Percentiles rank a stretch among this genome's conserved stretches.
Conservation (phyloP, 805 yeast genomes). For the Myxozyma sirexii region DNA sequence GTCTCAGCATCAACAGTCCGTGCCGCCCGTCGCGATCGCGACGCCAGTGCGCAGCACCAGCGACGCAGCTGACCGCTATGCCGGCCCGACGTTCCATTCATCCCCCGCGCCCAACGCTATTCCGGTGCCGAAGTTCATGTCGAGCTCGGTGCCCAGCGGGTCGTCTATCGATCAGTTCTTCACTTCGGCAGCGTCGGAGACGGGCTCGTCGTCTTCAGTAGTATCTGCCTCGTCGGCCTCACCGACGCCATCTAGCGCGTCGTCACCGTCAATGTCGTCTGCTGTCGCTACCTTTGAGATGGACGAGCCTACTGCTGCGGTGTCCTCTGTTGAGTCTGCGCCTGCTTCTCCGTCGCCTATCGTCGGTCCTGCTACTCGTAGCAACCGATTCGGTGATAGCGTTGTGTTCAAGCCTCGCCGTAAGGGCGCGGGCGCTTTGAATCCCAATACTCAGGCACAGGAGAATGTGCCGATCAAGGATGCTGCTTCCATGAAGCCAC, state of each 20-base stretch:
- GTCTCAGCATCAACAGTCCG: not conserved
- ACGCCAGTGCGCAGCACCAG: constrained; percentile 16
- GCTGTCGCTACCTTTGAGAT: not conserved
- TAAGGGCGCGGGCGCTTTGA: constrained; percentile 2
- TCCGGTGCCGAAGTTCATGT: constrained; percentile 36
- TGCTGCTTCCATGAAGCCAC: not conserved
- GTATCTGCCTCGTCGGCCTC: constrained; percentile 5
- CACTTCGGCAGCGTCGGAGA: not conserved
- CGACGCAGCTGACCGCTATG: constrained; percentile 24
- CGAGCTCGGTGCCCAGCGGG: constrained; percentile 23
- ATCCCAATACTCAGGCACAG: not conserved
- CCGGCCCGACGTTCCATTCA: constrained; percentile 37
- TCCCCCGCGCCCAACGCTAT: constrained; percentile 38
- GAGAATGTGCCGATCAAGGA: constrained; percentile 3
- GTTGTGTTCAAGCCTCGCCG: constrained; percentile 31
- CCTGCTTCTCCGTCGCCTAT: constrained; percentile 6
- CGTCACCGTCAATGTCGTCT: not conserved
- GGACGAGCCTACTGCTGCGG: not conserved
- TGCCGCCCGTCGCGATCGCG: not conserved
- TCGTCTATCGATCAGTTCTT: constrained; percentile 13
- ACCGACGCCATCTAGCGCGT: not conserved
- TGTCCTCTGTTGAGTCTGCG: not conserved
- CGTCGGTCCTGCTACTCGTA: not conserved
- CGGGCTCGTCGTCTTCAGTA: not conserved
- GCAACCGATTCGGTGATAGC: constrained; percentile 23